Percentiles rank a stretch among this genome's conserved stretches.
Evolutionary conservation across 2,329 filamentous ascomycete species (phyloP).

Genomic region (Pseudopyricularia javanii): DNA sequence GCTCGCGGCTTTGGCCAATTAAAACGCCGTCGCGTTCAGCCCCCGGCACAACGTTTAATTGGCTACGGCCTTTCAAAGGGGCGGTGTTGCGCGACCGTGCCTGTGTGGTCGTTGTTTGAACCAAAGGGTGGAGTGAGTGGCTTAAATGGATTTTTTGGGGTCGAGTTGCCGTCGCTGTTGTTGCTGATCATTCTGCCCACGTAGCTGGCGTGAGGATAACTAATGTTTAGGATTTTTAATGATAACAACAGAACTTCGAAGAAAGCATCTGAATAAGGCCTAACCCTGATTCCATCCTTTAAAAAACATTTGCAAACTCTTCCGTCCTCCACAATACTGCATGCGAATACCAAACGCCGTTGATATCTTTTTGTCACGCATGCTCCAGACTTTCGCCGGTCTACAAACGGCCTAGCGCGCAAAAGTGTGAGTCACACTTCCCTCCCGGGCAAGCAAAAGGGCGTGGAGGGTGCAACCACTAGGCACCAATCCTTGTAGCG

Average conservation of each 20-base stretch:
- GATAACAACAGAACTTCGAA: no score
- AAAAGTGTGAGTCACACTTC: slow-evolving; percentile 16
- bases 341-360: neutral
- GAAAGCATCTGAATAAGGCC: no score
- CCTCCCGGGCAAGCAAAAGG: slow-evolving; percentile 1
- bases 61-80: neutral
- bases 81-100: neutral
- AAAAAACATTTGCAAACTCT: no score
- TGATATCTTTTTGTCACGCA: neutral
- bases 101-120: no score
- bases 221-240: no score
- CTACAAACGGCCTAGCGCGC: slow-evolving; percentile 1
- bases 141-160: neutral
- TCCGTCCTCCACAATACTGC: neutral
- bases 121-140: no score
- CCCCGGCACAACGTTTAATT: neutral
- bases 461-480: neutral
- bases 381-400: neutral
- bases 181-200: no score
- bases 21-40: neutral
- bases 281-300: no score
- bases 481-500: neutral
- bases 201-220: no score
- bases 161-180: no score
- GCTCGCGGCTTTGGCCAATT: neutral